Evolutionary conservation across 441 rosid species (phyloP).

Genomic region (Pelargonium myrrhifolium): DNA sequence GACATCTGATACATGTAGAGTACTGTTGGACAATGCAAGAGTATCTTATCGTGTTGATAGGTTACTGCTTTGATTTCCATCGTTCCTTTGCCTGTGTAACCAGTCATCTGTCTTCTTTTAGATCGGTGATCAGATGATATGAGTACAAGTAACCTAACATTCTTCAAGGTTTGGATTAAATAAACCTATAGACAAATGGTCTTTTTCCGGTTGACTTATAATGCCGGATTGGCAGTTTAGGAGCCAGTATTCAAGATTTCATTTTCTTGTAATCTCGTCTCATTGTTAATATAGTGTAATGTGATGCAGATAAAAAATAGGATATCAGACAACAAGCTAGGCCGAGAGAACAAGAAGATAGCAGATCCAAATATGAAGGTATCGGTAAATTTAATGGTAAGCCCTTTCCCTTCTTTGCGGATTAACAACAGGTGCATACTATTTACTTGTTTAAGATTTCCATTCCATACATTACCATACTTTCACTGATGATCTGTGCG

Average conservation of each 20-base stretch:
- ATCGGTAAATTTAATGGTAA: too few relatives aligned
- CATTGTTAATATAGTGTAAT: background rate
- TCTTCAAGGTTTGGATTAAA: background rate
- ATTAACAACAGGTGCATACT: too few relatives aligned
- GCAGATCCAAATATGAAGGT: too few relatives aligned
- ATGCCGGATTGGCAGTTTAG: background rate
- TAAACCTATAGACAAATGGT: background rate
- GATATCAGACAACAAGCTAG: background rate
- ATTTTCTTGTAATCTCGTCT: background rate
- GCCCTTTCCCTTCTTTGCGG: too few relatives aligned
- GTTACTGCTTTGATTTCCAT: background rate
- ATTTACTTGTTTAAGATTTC: too few relatives aligned
- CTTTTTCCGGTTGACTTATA: background rate
- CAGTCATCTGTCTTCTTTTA: background rate
- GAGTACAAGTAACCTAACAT: background rate
- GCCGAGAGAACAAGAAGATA: background rate
- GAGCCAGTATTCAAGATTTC: background rate
- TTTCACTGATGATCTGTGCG: too few relatives aligned
- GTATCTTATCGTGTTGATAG: background rate
- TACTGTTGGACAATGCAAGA: background rate
- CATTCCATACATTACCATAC: too few relatives aligned
- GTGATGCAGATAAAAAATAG: background rate
- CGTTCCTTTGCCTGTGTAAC: background rate
- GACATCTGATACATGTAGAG: background rate
- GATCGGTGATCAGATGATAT: background rate